Evolutionary conservation across 176 grass and related monocot genomes (phyloP).

Genomic region (Cenchrus purpureus): DNA sequence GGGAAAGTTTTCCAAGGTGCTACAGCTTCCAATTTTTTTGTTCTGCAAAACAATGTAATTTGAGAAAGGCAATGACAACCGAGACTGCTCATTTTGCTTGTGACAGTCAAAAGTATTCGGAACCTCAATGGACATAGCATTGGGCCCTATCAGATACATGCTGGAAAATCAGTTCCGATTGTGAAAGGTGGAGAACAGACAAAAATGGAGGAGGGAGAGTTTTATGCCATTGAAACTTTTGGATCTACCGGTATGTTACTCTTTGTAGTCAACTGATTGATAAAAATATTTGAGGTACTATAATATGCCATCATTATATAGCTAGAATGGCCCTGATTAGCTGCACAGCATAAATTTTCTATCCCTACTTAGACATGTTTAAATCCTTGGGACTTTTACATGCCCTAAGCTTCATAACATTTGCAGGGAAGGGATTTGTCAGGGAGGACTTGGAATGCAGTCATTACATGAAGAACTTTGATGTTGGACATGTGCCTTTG

Average conservation of each 20-base stretch:
- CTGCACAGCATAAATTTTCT: background rate
- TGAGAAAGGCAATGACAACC: background rate
- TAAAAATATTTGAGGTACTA: background rate
- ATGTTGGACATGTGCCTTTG: conserved; percentile 86
- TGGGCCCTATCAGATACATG: conserved; percentile 96
- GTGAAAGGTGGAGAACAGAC: conserved; percentile 98
- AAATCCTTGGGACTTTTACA: conserved; percentile 7
- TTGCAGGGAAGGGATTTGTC: conserved; percentile 84
- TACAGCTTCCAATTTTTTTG: background rate
- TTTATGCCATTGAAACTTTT: conserved; percentile 98
- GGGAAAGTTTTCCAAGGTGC: conserved; percentile 97
- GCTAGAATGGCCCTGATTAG: background rate
- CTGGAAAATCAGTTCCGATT: conserved; percentile 92
- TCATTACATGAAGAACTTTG: conserved; percentile 99
- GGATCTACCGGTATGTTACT: conserved; percentile 75
- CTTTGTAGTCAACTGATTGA: conserved; percentile 3
- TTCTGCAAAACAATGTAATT: background rate
- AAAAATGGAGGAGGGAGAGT: conserved; percentile 98
- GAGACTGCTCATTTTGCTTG: conserved; percentile 4
- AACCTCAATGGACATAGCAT: conserved; percentile 99
- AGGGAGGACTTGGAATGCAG: conserved; percentile 96
- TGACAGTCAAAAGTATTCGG: conserved; percentile 91
- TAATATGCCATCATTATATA: background rate
- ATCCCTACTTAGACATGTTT: background rate
- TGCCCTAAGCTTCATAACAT: conserved; percentile 2